phyloP scores from a whole-genome alignment of 2,329 filamentous ascomycete genomes.

The Alternaria sp. region DNA sequence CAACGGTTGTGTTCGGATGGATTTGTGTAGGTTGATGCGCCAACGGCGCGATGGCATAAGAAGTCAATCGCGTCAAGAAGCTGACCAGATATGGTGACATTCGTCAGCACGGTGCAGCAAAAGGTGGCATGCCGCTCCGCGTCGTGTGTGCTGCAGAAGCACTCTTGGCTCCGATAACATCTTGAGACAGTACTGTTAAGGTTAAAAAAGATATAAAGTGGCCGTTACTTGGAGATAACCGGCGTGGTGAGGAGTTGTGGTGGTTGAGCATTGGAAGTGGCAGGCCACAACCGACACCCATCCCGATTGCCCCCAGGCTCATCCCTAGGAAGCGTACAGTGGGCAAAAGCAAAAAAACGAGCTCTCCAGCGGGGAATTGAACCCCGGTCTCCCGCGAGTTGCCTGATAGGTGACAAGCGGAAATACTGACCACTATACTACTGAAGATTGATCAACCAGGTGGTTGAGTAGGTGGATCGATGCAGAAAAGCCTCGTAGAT shows the following conservation, averaged over 20 bases:
- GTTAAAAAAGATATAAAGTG: background rate
- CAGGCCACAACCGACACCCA: background rate
- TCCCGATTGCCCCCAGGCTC: background rate
- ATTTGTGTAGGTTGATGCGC: background rate
- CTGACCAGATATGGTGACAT: background rate
- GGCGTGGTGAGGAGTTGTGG: background rate
- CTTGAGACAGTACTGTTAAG: background rate
- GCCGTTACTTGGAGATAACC: background rate
- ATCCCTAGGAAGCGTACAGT: background rate
- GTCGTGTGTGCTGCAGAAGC: background rate
- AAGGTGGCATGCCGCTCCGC: background rate
- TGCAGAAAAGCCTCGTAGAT: too few species aligned
- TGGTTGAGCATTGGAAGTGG: background rate
- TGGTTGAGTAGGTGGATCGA: background rate
- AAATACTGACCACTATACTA: constrained; percentile 24
- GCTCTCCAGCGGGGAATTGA: constrained; percentile 16
- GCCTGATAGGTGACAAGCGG: constrained; percentile 15
- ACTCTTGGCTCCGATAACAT: background rate
- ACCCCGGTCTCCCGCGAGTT: constrained; percentile 15
- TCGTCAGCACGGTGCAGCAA: background rate
- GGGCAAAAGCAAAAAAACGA: background rate
- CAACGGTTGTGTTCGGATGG: fast-evolving
- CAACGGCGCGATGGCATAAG: background rate
- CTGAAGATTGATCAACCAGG: constrained; percentile 8
- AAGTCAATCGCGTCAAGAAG: background rate